A percentile compares a stretch with the other conserved stretches of the same genome.
Conservation (phyloP, 2,329 filamentous ascomycete species). For the Berkeleyomyces basicola region DNA sequence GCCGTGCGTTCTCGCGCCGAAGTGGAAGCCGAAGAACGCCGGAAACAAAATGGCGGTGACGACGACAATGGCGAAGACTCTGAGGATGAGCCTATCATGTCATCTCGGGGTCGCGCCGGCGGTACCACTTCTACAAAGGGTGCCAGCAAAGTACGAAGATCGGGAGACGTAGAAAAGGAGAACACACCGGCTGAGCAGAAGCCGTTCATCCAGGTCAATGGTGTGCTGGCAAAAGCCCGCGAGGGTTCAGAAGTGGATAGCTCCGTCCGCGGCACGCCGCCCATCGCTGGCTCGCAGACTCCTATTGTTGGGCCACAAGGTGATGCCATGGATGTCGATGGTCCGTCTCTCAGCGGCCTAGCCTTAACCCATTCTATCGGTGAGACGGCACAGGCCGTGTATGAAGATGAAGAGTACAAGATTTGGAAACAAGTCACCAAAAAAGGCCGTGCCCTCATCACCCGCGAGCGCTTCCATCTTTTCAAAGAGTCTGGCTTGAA, state of each 20-base stretch:
- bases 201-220: conserved; percentile 51
- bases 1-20: conserved; percentile 80
- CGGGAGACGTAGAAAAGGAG: conserved; percentile 46
- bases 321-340: conserved; percentile 80
- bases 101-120: conserved; percentile 79
- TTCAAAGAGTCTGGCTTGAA: conserved; percentile 79
- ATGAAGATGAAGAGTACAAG: conserved; percentile 88
- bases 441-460: conserved; percentile 74
- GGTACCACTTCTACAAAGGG: conserved; percentile 47
- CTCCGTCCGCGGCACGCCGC: conserved; percentile 59
- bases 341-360: conserved; percentile 50
- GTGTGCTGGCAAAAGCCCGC: conserved; percentile 40
- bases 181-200: conserved; percentile 67
- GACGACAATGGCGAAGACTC: conserved; percentile 77
- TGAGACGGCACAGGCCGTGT: conserved; percentile 54
- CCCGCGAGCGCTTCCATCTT: conserved; percentile 70
- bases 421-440: conserved; percentile 99
- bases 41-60: conserved; percentile 72
- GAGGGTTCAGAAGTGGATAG: conserved; percentile 78
- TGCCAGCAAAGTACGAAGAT: conserved; percentile 55
- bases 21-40: conserved; percentile 73
- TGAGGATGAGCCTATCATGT: conserved; percentile 97
- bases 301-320: conserved; percentile 61
- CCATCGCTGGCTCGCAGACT: conserved; percentile 56
- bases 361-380: conserved; percentile 46